Conservation (phyloP, 768 basidiomycete species). For the Wakefieldia striispora region DNA sequence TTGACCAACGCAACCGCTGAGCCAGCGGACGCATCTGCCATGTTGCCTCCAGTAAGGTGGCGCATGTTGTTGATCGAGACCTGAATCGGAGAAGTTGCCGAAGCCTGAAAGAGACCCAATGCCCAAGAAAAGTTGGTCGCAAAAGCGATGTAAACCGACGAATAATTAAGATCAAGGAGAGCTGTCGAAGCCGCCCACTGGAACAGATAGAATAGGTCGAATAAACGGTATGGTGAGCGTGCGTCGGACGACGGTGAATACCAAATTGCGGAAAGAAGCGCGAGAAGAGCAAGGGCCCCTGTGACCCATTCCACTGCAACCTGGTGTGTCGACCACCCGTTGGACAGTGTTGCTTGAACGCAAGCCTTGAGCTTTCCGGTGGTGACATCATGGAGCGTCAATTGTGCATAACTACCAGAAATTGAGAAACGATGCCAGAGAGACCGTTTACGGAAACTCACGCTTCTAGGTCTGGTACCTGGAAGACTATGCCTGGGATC, state of each 20-base stretch:
- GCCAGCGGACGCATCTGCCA: conserved; percentile 56
- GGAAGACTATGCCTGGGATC: conserved; percentile 80
- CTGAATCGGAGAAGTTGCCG: conserved; percentile 61
- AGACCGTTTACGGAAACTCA: conserved; percentile 9
- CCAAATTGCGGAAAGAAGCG: conserved; percentile 52
- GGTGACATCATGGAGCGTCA: conserved; percentile 65
- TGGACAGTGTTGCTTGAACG: conserved; percentile 87
- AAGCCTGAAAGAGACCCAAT: conserved; percentile 65
- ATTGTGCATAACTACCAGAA: conserved; percentile 55
- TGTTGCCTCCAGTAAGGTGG: conserved; percentile 72
- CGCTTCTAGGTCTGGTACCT: conserved; percentile 89
- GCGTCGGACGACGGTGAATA: conserved; percentile 56
- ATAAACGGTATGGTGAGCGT: conserved; percentile 69
- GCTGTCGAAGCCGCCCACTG: conserved; percentile 81
- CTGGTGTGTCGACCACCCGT: conserved; percentile 83
- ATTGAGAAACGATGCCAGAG: conserved; percentile 2
- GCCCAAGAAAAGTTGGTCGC: conserved; percentile 89
- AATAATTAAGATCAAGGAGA: conserved; percentile 84
- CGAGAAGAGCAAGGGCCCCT: conserved; percentile 61
- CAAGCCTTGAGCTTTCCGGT: conserved; percentile 82
- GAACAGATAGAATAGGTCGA: conserved; percentile 80
- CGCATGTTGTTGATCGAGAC: conserved; percentile 80
- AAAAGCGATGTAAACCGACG: conserved; percentile 77
- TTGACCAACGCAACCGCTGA: conserved; percentile 76
- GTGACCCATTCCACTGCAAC: conserved; percentile 75